Base-by-base conservation (phyloP, 495 filamentous ascomycete genomes). In the Umbilicaria muhlenbergii region DNA sequence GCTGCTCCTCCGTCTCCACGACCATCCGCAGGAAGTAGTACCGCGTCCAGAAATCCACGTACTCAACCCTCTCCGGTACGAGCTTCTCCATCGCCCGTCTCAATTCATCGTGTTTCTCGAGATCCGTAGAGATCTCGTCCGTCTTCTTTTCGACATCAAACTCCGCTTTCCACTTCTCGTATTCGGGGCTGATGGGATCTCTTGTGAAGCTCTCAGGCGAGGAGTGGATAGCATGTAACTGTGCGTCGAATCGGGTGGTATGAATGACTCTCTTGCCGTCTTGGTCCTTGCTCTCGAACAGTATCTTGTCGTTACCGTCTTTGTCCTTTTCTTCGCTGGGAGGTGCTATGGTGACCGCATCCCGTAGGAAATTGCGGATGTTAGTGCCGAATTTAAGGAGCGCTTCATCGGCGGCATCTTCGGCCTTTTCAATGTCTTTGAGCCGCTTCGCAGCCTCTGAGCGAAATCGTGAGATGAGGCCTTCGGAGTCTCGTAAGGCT, bases 361-460 rank as follows among this genome's bases (percentile, higher is more conserved):
- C 91, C 13, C 78, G 74, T 53, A 98, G 67, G 64, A 92, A 96
- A 61, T 89, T 81, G 10, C 86, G 73, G 38, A 98, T 77, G 57
- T 91, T 96, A 41, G 79, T 74, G 18, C 91, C 91, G 56, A 96
- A 99, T 43, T 83, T 86, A 49, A 95, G 62, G 37, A 96, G 76
- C 3, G 93, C 93, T 58, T 94, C 92, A 59, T 98, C 91, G 15
- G 91, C 91, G n/a, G 88, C 88, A 54, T 94, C 88, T 60, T 98
- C 91, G 34, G 89, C 91, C 50, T 80, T 80, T 55, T 96, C 83
- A 28, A 98, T 81, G 52, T 95, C 89, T 54, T 83, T 88, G 34
- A 98, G 68, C 39, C 84, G 76, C 55, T 86, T 83, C 8, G 81
- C 69, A 13, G 91, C 91, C 56, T 93, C 86, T 21, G 70, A 66